These are phyloP conservation scores for Fusarium musae DNA, from an alignment of 2,329 filamentous ascomycete species.

Conservation along the genomic window DNA sequence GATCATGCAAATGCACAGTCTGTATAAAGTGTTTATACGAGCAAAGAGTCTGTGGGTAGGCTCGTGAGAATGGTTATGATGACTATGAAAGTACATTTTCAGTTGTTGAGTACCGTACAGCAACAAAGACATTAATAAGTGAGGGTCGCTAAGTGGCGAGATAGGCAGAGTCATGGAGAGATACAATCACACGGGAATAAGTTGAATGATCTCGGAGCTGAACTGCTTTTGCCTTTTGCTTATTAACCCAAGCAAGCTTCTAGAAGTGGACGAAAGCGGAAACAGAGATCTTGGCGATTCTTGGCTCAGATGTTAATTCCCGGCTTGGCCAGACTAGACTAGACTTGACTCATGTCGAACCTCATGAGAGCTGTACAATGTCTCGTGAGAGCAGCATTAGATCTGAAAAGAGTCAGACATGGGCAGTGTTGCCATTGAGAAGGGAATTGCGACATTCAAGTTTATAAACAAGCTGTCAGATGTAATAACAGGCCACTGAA, in stretches of 20 bases:
- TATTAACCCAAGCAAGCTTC: neutral
- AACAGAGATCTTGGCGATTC: slow-evolving; percentile 3
- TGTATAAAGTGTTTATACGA: neutral
- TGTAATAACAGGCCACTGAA: neutral
- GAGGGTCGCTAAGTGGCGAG: neutral
- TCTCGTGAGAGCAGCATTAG: neutral
- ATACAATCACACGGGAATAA: neutral
- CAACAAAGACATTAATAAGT: neutral
- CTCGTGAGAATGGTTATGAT: neutral
- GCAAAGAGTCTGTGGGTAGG: neutral
- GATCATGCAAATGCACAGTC: neutral
- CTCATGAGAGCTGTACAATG: neutral
- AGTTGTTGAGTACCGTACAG: too few relatives aligned
- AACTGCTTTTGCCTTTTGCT: neutral
- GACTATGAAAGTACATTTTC: too few relatives aligned
- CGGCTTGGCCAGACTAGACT: slow-evolving; percentile 20
- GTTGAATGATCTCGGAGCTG: neutral
- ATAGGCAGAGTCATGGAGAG: neutral
- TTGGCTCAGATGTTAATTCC: slow-evolving; percentile 4
- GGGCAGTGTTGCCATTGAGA: slow-evolving; percentile 9
- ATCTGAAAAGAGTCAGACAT: neutral
- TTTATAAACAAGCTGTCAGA: neutral
- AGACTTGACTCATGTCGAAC: neutral
- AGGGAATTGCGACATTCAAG: slow-evolving; percentile 16
- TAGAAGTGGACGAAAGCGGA: neutral